Evolutionary conservation across 805 yeast species (phyloP), one percentile per base, ranked within the genome.

Genomic region (Priceomyces medius): DNA sequence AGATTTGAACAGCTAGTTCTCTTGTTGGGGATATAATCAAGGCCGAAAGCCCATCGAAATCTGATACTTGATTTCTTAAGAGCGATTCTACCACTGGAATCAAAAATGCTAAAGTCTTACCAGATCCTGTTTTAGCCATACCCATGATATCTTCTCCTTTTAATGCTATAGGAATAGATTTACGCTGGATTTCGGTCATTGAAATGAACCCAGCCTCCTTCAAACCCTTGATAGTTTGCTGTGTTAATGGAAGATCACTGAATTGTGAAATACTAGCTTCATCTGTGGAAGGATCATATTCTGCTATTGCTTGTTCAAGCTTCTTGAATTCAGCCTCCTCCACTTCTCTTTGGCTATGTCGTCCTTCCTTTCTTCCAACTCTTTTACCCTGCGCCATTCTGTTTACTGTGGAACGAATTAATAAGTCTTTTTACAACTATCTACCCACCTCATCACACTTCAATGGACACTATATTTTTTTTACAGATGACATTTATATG

Each of bases 121-220:
- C 97, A 3, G 95, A 85, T 2, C 91, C 91, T 0, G 97, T 89
- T 52, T 80, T 79, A 16, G 97, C 97, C 16, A 96, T 90, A 9
- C 88, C 96, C 51, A 90, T 71, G 2, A 90, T 61, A 66, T 89
- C 97, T 23, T 74, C 67, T 0, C 93, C 91, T 51, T 85, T 81
- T 45, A 93, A 66, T 0, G 93, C 80, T 10, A 75, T 64, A 0
- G 95, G 85, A 20, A 93, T 85, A 4, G 96, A 73, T 36, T 80
- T 80, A 45, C 75, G 79, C 55, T 93, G 99, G 43, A 93, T 87
- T 32, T 86, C 96, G 0, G 99, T 93, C 68, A 90, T 63, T 8
- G 80, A 74, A 1, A 85, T 73, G 59, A 84, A 93, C 39, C 88
- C 84, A n/a, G 95, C 74, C 41, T 80, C 86, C 45, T 77, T 80